These are phyloP conservation scores for Cudoniella acicularis DNA, from an alignment of 495 filamentous ascomycete species.

Conservation along the genomic window DNA sequence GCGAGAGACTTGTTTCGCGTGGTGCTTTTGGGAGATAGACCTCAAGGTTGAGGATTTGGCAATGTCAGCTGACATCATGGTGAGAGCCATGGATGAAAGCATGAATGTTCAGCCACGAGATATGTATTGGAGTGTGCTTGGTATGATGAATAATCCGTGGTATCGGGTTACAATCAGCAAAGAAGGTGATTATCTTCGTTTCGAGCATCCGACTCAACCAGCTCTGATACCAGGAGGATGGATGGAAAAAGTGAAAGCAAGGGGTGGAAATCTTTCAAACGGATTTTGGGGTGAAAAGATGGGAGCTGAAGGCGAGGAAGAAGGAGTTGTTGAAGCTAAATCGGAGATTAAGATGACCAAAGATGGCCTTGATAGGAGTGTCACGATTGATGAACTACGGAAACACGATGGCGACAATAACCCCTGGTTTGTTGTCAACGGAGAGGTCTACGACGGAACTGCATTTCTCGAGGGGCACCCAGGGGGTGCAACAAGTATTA, in stretches of 20 bases:
- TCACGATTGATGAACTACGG: conserved; percentile 70
- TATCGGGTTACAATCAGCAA: conserved; percentile 77
- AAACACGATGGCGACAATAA: conserved; percentile 60
- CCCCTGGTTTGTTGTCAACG: conserved; percentile 91
- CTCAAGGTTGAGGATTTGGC: conserved; percentile 60
- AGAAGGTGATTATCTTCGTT: conserved; percentile 63
- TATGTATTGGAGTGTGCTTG: conserved; percentile 95
- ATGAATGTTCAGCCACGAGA: conserved; percentile 86
- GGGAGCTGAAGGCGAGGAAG: conserved; percentile 47
- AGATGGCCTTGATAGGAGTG: conserved; percentile 54
- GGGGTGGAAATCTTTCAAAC: conserved; percentile 76
- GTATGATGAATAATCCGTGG: conserved; percentile 99
- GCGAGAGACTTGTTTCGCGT: conserved; percentile 83
- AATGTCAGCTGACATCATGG: conserved; percentile 67
- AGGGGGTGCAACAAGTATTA: conserved; percentile 85
- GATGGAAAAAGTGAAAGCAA: conserved; percentile 95
- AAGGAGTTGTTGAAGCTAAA: conserved; percentile 34
- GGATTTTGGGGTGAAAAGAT: conserved; percentile 80
- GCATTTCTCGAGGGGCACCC: conserved; percentile 81
- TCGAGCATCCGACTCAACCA: conserved; percentile 90
- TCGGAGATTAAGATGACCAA: conserved; percentile 81
- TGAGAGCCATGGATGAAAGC: conserved; percentile 89
- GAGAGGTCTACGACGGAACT: conserved; percentile 90
- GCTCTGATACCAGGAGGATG: conserved; percentile 77
- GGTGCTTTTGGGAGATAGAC: conserved; percentile 90